These are phyloP conservation scores for Gillenia trifoliata DNA, from an alignment of 306 rosid genomes.

Conservation along the genomic window DNA sequence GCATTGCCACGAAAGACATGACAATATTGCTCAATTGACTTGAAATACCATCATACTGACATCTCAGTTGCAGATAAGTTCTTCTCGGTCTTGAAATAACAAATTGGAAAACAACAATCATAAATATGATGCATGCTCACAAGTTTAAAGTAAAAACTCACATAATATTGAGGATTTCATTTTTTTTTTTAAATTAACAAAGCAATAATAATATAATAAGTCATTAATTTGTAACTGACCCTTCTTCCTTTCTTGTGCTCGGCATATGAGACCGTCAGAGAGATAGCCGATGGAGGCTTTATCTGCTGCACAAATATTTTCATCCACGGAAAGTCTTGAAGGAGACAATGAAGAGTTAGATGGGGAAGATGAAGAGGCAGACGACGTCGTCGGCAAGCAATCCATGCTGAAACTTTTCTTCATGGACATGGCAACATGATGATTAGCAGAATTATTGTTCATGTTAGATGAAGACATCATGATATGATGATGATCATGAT, in stretches of 20 bases:
- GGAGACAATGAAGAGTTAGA: slow-evolving; percentile 16
- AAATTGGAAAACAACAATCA: neutral
- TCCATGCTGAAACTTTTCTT: slow-evolving; percentile 84
- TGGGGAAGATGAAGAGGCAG: slow-evolving; percentile 41
- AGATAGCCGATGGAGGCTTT: slow-evolving; percentile 52
- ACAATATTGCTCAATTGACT: neutral
- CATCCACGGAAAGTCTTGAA: slow-evolving; percentile 33
- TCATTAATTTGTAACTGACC: slow-evolving; percentile 27
- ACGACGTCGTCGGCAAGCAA: slow-evolving; percentile 32
- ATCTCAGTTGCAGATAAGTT: neutral
- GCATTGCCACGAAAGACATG: neutral
- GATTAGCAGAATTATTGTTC: neutral
- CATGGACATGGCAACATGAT: slow-evolving; percentile 21
- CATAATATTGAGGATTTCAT: neutral
- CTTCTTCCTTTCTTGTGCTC: slow-evolving; percentile 65
- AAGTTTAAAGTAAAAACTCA: neutral
- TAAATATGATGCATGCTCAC: neutral
- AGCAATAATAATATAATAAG: neutral
- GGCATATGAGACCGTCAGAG: slow-evolving; percentile 62
- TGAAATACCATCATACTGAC: neutral
- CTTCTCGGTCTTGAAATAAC: neutral
- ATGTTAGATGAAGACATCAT: slow-evolving; percentile 11
- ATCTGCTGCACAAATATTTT: slow-evolving; percentile 14
- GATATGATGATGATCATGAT: slow-evolving; percentile 10
- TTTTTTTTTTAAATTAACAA: neutral